Percentiles rank a stretch among this genome's conserved stretches.
Conservation (phyloP, 352 stramenopile genomes). For the Sclerospora graminicola region DNA sequence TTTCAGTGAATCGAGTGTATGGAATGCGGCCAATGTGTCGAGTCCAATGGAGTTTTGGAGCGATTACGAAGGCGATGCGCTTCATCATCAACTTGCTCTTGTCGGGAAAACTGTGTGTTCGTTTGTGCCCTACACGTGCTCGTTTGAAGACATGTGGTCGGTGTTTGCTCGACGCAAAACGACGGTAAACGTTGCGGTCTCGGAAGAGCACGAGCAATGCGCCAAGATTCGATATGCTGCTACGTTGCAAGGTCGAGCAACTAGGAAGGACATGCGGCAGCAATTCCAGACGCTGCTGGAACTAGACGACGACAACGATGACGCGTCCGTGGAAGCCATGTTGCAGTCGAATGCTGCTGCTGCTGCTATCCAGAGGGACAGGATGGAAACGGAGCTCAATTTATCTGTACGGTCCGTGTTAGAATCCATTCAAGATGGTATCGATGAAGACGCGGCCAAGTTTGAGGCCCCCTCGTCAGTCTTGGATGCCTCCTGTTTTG, state of each 20-base stretch:
- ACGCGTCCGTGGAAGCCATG: conserved; percentile 7
- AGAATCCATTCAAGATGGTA: conserved; percentile 13
- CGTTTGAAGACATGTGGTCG: conserved; percentile 20
- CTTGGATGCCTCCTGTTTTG: conserved; percentile 27
- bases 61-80: conserved; percentile 25
- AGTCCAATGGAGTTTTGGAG: conserved; percentile 28
- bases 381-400: conserved; percentile 4
- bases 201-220: conserved; percentile 13
- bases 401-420: conserved; percentile 15
- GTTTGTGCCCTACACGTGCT: conserved; percentile 21
- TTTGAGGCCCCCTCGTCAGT: not conserved
- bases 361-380: not conserved
- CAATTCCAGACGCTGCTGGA: conserved; percentile 14
- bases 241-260: conserved; percentile 1
- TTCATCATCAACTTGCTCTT: conserved; percentile 21
- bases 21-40: conserved; percentile 24
- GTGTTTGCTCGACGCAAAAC: conserved; percentile 1
- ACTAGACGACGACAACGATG: conserved; percentile 9
- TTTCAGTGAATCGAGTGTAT: conserved; percentile 25
- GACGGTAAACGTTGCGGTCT: not conserved
- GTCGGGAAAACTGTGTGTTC: conserved; percentile 23
- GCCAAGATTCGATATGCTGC: conserved; percentile 17
- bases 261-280: conserved; percentile 6
- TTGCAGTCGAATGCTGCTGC: conserved; percentile 7
- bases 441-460: conserved; percentile 10